Evolutionary conservation across 2,329 filamentous ascomycete genomes (phyloP), one percentile per base, ranked within the genome.

Genomic region (Hirsutella minnesotensis): DNA sequence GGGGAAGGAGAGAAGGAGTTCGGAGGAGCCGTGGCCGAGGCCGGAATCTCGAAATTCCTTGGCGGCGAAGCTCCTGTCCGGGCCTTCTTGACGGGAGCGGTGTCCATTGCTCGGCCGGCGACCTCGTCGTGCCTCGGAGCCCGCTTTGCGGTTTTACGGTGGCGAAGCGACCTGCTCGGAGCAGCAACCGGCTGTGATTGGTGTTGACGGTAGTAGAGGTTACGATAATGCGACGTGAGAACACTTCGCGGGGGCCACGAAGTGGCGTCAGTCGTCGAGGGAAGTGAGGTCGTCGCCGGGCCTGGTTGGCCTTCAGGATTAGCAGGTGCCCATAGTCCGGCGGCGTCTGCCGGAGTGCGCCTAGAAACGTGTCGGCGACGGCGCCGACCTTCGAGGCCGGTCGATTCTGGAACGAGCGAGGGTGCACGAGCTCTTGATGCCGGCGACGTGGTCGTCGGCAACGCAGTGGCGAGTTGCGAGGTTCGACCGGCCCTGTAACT

Each of bases 51-150:
- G 42, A 73, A 61, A 39, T 56, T 63, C 24, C 62, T 57, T 9
- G 71, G 69, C 15, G 69, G 65, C 12, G 63, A 63, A 4, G 69
- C 62, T 40, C 70, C 70, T 24, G 60, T 65, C 40, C 68, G 64
- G 48, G 66, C 56, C 55, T 69, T 75, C 57, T 75, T 76, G 20
- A 59, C 47, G 9, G 62, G 60, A 7, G 56, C 58, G 3, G 57
- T 54, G 40, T 63, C 53, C 61, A 64, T 64, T 41, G 43, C 46
- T 33, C 47, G 40, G 34, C 56, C 57, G 35, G 44, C 29, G 5
- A 47, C 45, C 48, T 47, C 52, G 42, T 36, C 43, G 20, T 42
- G 44, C 30, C 45, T 45, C 34, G 51, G 47, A 33, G 53, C 49
- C 34, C 57, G 58, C 49, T 60, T 61, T 39, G 46, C 46, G 13